phyloP scores from a whole-genome alignment of 148 eudicot species.

The Heliamphora exappendiculata region DNA sequence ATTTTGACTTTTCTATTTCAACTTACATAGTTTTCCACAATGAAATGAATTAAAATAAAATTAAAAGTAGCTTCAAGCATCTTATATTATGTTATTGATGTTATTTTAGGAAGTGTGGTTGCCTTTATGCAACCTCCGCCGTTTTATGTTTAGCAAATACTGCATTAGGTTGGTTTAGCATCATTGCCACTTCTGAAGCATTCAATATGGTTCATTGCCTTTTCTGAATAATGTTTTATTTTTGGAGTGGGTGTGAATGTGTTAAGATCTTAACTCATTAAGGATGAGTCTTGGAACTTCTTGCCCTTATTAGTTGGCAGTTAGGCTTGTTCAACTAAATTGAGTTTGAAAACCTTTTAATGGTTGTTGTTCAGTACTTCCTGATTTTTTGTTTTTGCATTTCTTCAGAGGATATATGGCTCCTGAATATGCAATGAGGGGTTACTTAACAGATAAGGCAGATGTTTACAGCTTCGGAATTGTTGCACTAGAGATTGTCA shows the following conservation, averaged over 20 bases:
- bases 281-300: background rate
- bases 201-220: no score
- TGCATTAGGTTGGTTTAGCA: background rate
- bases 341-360: background rate
- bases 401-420: constrained; percentile 55
- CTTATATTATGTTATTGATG: background rate
- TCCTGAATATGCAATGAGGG: constrained; percentile 62
- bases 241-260: background rate
- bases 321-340: background rate
- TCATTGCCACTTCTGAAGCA: no score
- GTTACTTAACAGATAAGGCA: constrained; percentile 55
- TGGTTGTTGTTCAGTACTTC: background rate
- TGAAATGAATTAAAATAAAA: background rate
- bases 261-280: background rate
- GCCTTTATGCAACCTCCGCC: background rate
- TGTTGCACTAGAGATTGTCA: constrained; percentile 51
- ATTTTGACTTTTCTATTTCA: background rate
- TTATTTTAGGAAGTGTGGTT: background rate
- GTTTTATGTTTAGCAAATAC: background rate
- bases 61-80: background rate
- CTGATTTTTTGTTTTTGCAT: background rate
- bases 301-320: background rate
- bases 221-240: background rate
- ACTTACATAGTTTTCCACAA: background rate
- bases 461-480: constrained; percentile 60